These are phyloP conservation scores for Parastagonospora nodorum DNA, from an alignment of 2,329 filamentous ascomycete genomes.

Conservation along the genomic window DNA sequence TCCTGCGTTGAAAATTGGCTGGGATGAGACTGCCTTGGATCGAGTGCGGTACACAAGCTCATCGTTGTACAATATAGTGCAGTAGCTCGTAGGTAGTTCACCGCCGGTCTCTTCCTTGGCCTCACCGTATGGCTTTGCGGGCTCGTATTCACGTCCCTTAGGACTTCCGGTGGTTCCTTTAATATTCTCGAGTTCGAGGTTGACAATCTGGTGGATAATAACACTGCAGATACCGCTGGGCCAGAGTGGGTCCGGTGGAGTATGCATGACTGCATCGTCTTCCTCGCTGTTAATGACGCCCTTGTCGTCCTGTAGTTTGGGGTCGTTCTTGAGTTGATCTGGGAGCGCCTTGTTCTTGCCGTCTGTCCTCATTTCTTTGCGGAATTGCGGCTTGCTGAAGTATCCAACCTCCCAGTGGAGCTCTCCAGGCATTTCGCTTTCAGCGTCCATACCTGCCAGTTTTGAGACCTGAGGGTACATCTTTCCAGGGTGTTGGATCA, in stretches of 20 bases:
- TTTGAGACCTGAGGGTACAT: conserved; percentile 91
- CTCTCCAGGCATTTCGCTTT: conserved; percentile 87
- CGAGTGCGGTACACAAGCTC: conserved; percentile 91
- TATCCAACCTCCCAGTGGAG: conserved; percentile 96
- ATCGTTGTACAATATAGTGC: conserved; percentile 89
- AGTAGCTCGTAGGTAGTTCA: conserved; percentile 86
- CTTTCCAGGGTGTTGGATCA: conserved; percentile 90
- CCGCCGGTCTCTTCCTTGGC: conserved; percentile 82
- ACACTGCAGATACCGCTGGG: conserved; percentile 87
- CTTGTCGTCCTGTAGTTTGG: conserved; percentile 86
- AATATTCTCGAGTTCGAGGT: conserved; percentile 87
- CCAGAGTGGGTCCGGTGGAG: conserved; percentile 94
- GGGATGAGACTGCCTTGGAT: conserved; percentile 88
- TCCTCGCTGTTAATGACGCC: conserved; percentile 72
- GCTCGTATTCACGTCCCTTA: conserved; percentile 86
- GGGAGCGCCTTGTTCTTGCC: conserved; percentile 82
- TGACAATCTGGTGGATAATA: conserved; percentile 92
- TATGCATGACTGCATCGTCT: conserved; percentile 85
- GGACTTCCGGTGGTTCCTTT: conserved; percentile 82
- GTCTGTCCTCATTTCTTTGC: conserved; percentile 81
- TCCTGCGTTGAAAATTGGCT: conserved; percentile 96
- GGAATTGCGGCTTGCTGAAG: conserved; percentile 88
- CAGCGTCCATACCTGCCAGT: conserved; percentile 80
- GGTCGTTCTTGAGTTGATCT: conserved; percentile 71
- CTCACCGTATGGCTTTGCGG: conserved; percentile 82